Conservation (phyloP, 2,329 filamentous ascomycete genomes). For the Diaporthe batatas region DNA sequence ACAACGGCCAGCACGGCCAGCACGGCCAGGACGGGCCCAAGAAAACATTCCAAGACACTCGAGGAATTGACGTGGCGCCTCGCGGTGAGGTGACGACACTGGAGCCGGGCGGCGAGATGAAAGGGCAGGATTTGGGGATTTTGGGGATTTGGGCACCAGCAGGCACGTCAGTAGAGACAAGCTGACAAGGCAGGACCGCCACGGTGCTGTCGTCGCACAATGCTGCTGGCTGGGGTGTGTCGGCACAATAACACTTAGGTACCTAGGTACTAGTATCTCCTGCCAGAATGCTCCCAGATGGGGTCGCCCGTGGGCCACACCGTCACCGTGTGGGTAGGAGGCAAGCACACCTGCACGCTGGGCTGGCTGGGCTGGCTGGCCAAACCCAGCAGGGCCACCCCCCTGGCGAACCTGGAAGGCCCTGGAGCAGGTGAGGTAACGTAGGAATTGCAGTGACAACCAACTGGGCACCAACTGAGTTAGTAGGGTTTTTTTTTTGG, state of each 20-base stretch:
- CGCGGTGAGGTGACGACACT: constrained; percentile 35
- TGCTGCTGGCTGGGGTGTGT: constrained; percentile 11
- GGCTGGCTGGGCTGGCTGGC: not conserved
- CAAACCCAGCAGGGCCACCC: not conserved
- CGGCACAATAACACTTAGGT: not conserved
- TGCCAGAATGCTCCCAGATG: constrained; percentile 10
- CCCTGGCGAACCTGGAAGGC: constrained; percentile 12
- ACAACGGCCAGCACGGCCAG: constrained; percentile 6
- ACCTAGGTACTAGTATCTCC: not conserved
- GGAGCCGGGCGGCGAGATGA: constrained; percentile 15
- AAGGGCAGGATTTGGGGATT: constrained; percentile 18
- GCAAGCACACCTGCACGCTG: not conserved
- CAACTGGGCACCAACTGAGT: not conserved
- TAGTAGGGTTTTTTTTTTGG: constrained; percentile 19
- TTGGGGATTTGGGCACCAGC: not conserved
- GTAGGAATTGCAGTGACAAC: not conserved
- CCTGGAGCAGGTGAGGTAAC: not conserved
- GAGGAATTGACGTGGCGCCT: constrained; percentile 38
- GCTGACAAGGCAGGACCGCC: not conserved
- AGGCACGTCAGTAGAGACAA: constrained; percentile 27
- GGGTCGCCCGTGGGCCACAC: constrained; percentile 11
- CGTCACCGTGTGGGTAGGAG: constrained; percentile 17
- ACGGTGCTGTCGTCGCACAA: constrained; percentile 16
- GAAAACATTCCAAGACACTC: constrained; percentile 26
- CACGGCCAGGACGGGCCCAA: not conserved